A percentile compares a stretch with the other conserved stretches of the same genome.
These are phyloP conservation scores for Gastrolobium bilobum DNA, from an alignment of 306 rosid genomes.

Conservation along the genomic window DNA sequence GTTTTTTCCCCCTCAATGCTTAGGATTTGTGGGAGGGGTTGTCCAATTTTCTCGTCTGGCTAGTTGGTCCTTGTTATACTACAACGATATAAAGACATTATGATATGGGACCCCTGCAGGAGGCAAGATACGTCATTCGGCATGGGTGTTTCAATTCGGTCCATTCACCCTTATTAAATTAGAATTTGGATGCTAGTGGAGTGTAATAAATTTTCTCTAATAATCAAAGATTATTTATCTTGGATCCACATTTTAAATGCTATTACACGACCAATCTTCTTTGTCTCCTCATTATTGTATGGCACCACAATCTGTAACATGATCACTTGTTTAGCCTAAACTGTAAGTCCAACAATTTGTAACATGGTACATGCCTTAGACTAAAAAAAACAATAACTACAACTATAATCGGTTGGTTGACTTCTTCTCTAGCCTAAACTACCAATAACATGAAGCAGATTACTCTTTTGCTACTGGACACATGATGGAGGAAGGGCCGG, in stretches of 20 bases:
- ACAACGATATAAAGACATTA: conserved; percentile 27
- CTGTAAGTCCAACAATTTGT: conserved; percentile 19
- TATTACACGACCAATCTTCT: neutral
- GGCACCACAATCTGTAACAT: neutral
- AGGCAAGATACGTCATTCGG: conserved; percentile 34
- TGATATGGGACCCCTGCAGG: conserved; percentile 48
- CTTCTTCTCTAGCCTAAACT: neutral
- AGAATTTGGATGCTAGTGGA: conserved; percentile 15
- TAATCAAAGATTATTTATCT: conserved; percentile 5
- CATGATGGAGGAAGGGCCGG: neutral
- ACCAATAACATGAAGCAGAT: too few species aligned
- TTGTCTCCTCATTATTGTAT: neutral
- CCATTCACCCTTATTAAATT: conserved; percentile 50
- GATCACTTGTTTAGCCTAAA: conserved; percentile 11
- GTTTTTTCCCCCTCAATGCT: neutral
- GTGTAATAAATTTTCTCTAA: conserved; percentile 13
- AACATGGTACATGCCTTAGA: neutral
- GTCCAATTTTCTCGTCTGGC: conserved; percentile 1
- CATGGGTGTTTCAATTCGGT: conserved; percentile 49
- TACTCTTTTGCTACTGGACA: too few species aligned
- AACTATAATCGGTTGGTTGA: neutral
- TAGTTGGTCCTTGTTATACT: conserved; percentile 17
- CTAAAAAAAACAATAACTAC: neutral
- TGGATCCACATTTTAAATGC: conserved; percentile 25
- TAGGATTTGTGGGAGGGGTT: conserved; percentile 33